Evolutionary conservation across 805 yeast genomes (phyloP).

Genomic region (Pichia scutulata): DNA sequence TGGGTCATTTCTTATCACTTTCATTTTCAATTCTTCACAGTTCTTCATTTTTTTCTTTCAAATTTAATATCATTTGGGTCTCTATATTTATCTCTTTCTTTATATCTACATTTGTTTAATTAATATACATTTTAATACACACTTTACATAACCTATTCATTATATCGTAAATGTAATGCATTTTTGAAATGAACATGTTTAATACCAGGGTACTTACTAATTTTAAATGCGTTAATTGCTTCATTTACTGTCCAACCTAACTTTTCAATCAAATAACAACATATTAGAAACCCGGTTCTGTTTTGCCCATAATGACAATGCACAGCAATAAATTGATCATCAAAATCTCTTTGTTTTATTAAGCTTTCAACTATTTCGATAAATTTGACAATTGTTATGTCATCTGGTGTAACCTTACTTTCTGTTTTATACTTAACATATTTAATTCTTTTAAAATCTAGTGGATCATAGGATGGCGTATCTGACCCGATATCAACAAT

Average conservation of each 20-base stretch:
- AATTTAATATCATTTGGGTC: not conserved
- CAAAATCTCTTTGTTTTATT: conserved; percentile 16
- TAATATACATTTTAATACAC: not conserved
- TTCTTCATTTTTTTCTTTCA: not conserved
- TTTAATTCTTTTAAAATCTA: conserved; percentile 41
- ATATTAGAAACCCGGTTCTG: conserved; percentile 66
- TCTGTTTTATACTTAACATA: conserved; percentile 73
- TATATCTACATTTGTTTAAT: too few species aligned
- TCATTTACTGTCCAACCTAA: conserved; percentile 53
- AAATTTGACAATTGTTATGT: conserved; percentile 48
- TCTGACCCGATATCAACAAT: conserved; percentile 65
- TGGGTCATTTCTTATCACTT: not conserved
- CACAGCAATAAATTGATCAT: conserved; percentile 43
- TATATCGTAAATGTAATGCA: conserved; percentile 60
- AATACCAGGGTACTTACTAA: conserved; percentile 61
- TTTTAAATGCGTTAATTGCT: conserved; percentile 52
- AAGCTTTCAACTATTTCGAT: conserved; percentile 45
- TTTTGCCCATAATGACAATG: conserved; percentile 83
- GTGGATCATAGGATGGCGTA: conserved; percentile 64
- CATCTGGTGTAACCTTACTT: conserved; percentile 67
- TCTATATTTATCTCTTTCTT: not conserved
- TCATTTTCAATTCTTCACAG: not conserved
- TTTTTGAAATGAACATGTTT: conserved; percentile 73
- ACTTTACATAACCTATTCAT: conserved; percentile 15
- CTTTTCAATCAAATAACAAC: conserved; percentile 58